Conservation (phyloP, 108 stramenopile species). For the Bacterosira constricta region DNA sequence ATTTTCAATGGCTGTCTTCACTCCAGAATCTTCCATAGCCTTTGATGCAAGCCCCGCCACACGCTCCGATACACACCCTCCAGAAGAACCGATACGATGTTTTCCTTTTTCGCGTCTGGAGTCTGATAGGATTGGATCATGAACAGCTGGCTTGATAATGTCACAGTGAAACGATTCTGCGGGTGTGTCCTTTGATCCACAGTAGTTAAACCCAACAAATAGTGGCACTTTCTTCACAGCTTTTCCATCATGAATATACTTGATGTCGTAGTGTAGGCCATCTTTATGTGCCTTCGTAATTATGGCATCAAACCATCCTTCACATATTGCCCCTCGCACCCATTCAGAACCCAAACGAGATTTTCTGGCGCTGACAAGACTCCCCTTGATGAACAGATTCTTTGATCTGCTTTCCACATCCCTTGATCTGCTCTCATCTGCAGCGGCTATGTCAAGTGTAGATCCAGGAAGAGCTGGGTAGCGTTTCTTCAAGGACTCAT, state of each 20-base stretch:
- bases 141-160: constrained; percentile 66
- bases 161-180: constrained; percentile 62
- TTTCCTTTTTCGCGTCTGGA: constrained; percentile 43
- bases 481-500: constrained; percentile 68
- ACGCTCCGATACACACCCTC: constrained; percentile 85
- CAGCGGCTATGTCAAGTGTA: constrained; percentile 62
- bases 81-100: constrained; percentile 77
- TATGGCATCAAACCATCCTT: constrained; percentile 84
- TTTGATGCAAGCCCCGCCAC: constrained; percentile 65
- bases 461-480: constrained; percentile 63
- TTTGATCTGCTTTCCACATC: constrained; percentile 24
- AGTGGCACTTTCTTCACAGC: constrained; percentile 63
- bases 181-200: constrained; percentile 49
- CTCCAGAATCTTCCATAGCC: constrained; percentile 52
- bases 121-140: constrained; percentile 79
- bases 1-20: constrained; percentile 63
- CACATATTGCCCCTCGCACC: constrained; percentile 75
- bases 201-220: constrained; percentile 61
- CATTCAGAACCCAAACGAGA: constrained; percentile 72
- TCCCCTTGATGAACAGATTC: constrained; percentile 51
- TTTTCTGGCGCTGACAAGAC: constrained; percentile 67
- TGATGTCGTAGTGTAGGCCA: constrained; percentile 63
- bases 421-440: constrained; percentile 52
- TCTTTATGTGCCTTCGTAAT: constrained; percentile 59
- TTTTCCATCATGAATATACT: constrained; percentile 67